Conservation (phyloP, 164 flowering plant genomes). For the Stephania japonica region DNA sequence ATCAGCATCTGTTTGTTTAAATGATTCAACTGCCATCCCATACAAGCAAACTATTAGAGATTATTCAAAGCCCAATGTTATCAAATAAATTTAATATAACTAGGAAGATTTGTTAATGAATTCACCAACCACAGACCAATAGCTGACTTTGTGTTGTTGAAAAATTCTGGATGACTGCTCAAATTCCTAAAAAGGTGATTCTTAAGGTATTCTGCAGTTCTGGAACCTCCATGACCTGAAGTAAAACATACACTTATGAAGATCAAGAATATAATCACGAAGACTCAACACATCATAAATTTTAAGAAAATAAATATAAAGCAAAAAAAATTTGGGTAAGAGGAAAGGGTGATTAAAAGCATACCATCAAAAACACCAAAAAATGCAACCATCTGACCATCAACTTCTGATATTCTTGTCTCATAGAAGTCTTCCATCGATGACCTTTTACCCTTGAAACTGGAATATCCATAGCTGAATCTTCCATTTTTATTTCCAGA, state of each 20-base stretch:
- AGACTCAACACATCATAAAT: constrained; percentile 4
- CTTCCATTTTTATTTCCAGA: constrained; percentile 40
- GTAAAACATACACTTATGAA: constrained; percentile 1
- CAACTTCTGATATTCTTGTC: constrained; percentile 57
- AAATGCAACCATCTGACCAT: constrained; percentile 79
- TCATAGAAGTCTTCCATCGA: constrained; percentile 85
- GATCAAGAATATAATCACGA: neutral
- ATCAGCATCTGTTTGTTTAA: constrained; percentile 58
- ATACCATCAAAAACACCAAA: constrained; percentile 87
- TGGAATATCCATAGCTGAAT: constrained; percentile 78
- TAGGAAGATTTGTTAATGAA: neutral
- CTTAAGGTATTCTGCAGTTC: constrained; percentile 75
- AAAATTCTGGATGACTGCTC: constrained; percentile 59
- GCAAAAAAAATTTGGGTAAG: neutral
- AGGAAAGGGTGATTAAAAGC: neutral
- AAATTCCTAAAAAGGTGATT: constrained; percentile 69
- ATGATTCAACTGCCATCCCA: constrained; percentile 57
- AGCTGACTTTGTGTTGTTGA: constrained; percentile 63
- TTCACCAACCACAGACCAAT: constrained; percentile 46
- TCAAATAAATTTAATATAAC: neutral
- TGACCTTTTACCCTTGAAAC: constrained; percentile 68
- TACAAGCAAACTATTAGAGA: neutral
- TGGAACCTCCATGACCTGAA: constrained; percentile 79
- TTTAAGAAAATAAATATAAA: neutral
- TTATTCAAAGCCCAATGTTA: neutral